Percentiles rank a stretch among this genome's conserved stretches.
Evolutionary conservation across 768 basidiomycete genomes (phyloP).

Genomic region (Lepiota brunneoincarnata): DNA sequence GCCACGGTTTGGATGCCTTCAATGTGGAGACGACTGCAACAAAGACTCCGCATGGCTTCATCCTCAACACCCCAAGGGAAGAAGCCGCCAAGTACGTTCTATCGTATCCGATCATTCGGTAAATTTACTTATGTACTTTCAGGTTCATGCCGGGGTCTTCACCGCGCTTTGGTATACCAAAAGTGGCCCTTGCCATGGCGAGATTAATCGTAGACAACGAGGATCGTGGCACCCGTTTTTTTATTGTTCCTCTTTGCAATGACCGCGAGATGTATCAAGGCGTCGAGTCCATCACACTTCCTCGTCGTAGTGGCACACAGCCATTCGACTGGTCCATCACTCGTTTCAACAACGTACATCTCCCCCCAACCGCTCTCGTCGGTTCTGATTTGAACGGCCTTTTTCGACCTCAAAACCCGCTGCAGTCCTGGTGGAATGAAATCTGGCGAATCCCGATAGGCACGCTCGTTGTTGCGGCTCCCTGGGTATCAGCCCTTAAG

Average conservation of each 20-base stretch:
- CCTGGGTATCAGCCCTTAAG: constrained; percentile 51
- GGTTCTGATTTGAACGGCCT: constrained; percentile 40
- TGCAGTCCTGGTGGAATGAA: constrained; percentile 54
- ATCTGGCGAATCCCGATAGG: constrained; percentile 56
- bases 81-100: constrained; percentile 54
- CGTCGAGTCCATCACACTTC: constrained; percentile 46
- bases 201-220: constrained; percentile 47
- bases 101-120: not conserved
- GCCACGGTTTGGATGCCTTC: constrained; percentile 59
- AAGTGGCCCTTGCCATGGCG: constrained; percentile 57
- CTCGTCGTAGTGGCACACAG: constrained; percentile 48
- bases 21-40: constrained; percentile 64
- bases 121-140: constrained; percentile 10
- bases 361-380: constrained; percentile 49
- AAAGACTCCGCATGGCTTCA: constrained; percentile 44
- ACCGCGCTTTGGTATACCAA: constrained; percentile 49
- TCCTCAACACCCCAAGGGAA: constrained; percentile 53
- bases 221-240: constrained; percentile 50
- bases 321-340: constrained; percentile 60
- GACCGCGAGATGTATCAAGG: constrained; percentile 52
- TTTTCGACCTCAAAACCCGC: constrained; percentile 34
- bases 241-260: constrained; percentile 54
- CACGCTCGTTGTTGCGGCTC: constrained; percentile 47
- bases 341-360: constrained; percentile 48
- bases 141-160: constrained; percentile 63